Evolutionary conservation across 139 green algal species (phyloP), one percentile per base, ranked within the genome.

Genomic region (Pycnococcus provasolii): DNA sequence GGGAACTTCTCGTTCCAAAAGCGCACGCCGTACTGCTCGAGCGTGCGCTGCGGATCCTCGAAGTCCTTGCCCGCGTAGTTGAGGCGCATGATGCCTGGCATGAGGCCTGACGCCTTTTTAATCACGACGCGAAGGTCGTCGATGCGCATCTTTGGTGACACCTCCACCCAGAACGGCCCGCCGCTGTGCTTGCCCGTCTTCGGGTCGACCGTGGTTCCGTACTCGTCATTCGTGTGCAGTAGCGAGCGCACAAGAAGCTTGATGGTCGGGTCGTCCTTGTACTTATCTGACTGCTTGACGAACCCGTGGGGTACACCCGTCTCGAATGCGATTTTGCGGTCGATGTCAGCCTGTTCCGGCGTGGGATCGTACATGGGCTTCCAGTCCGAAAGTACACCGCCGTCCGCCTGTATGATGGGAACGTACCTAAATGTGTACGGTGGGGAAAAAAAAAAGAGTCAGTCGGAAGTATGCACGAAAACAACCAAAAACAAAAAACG

Each of bases 1-100:
- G 87, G 89, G 74, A 96, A 96, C 68, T 86, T 91, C 11, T 54
- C 62, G 62, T 91, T 76, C 89, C 89, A 96, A 74, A 94, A 95
- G 0, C 72, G 68, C 15, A 96, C 66, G 11, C 89, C 88, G 73
- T 63, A 89, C 69, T 96, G 90, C 73, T 90, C 84, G 50, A 96
- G 76, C n/a, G 86, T 96, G 45, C 90, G 68, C 70, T 95, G 84
- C 3, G 87, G 66, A 72, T 95, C 90, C 7, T 94, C 85, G 60
- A 96, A 61, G 62, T 82, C 73, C 75, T 92, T 91, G 4, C 87
- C 87, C 45, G 81, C 86, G 46, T 86, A 91, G 1, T 74, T 84
- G 42, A 94, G 77, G 59, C 68, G 68, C 80, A 90, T 84, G 67
- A 96, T 65, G 1, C 81, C 89, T 2, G 89, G 89, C 11, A 91